phyloP scores from a whole-genome alignment of 163 green algal species.

The Chloromonas sp. region DNA sequence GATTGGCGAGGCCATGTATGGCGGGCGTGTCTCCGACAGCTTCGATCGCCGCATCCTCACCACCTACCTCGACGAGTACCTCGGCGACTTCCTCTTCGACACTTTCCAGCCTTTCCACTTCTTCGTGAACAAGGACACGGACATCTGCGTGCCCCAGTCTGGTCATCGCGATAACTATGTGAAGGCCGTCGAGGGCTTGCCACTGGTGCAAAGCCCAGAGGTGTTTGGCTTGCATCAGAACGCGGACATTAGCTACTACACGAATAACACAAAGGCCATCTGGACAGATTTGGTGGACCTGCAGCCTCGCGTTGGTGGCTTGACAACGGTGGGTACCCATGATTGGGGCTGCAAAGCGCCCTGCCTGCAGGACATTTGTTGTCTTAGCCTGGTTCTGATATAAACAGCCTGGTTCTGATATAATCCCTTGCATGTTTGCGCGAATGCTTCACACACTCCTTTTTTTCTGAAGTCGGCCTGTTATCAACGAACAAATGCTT shows the following conservation, averaged over 20 bases:
- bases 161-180: slow-evolving; percentile 45
- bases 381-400: too few relatives aligned
- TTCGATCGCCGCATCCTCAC: slow-evolving; percentile 77
- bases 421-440: background rate
- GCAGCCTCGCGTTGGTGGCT: slow-evolving; percentile 44
- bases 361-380: too few relatives aligned
- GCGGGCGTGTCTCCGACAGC: slow-evolving; percentile 75
- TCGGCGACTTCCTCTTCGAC: slow-evolving; percentile 86
- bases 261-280: slow-evolving; percentile 63
- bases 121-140: slow-evolving; percentile 46
- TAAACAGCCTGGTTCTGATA: background rate
- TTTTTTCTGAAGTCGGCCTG: too few relatives aligned
- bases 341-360: too few relatives aligned
- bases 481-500: too few relatives aligned
- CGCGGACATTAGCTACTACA: slow-evolving; percentile 88
- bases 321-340: background rate
- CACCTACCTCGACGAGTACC: slow-evolving; percentile 87
- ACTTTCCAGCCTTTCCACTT: slow-evolving; percentile 79
- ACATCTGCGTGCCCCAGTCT: slow-evolving; percentile 42
- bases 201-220: slow-evolving; percentile 72
- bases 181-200: slow-evolving; percentile 64
- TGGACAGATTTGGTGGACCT: slow-evolving; percentile 72
- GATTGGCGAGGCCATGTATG: slow-evolving; percentile 73
- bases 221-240: slow-evolving; percentile 83
- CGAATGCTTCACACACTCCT: too few relatives aligned